These are phyloP conservation scores for Ustulina deusta DNA, from an alignment of 2,329 filamentous ascomycete species.

Conservation along the genomic window DNA sequence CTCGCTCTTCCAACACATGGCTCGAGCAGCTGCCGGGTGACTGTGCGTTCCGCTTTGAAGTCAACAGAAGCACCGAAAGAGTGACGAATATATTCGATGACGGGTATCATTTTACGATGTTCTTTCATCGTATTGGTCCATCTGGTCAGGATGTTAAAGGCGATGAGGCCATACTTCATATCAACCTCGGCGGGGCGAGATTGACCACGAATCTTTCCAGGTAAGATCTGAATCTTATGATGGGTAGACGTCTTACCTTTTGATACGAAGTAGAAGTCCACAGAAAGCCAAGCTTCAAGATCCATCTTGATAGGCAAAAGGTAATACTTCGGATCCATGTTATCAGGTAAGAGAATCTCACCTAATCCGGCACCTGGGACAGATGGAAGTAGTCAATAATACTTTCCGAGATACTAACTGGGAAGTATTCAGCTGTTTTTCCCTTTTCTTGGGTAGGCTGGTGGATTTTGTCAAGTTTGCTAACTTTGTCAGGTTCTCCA, in stretches of 20 bases:
- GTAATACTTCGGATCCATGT: background rate
- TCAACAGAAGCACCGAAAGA: background rate
- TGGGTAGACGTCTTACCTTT: background rate
- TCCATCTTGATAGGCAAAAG: background rate
- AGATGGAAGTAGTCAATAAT: background rate
- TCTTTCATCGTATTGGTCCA: background rate
- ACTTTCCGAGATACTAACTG: too few relatives aligned
- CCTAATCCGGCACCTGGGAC: background rate
- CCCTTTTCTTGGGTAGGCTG: too few relatives aligned
- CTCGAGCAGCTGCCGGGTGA: background rate
- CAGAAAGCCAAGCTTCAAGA: slow-evolving; percentile 4
- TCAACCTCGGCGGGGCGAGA: background rate
- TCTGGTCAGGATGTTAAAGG: background rate
- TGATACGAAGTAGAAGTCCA: background rate
- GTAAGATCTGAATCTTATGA: background rate
- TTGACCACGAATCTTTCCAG: background rate
- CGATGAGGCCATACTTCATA: background rate
- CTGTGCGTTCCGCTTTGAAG: background rate
- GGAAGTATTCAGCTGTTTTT: too few relatives aligned
- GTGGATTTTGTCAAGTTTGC: too few relatives aligned
- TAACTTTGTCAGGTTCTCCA: too few relatives aligned
- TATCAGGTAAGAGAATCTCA: slow-evolving; percentile 14
- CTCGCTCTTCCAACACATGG: background rate
- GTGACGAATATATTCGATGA: background rate
- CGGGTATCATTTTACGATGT: background rate